Evolutionary conservation across 2,329 filamentous ascomycete species (phyloP), one percentile per base, ranked within the genome.

Genomic region (Fusarium tanahbumbuense): DNA sequence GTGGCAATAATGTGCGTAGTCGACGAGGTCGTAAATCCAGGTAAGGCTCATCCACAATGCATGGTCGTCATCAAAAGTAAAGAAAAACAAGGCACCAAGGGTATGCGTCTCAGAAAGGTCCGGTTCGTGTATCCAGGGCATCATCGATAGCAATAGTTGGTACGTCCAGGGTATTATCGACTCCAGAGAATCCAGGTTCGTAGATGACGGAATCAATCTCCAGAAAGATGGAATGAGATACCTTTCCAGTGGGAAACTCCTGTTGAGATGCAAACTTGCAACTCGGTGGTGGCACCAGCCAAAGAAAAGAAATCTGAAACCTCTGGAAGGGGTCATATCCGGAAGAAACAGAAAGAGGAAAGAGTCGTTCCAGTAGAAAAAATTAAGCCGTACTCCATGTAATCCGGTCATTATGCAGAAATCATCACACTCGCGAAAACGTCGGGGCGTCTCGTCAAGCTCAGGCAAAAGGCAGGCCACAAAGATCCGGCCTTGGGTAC

Each of bases 261-360:
- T 68, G 55, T 50, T 57, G 63, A 73, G 70, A 71, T 75, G 75
- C 76, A 76, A 74, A 75, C 72, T 76, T 78, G 74, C 75, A 74
- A 69, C 67, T 75, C 69, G 46, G 56, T 40, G 58, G 66, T 67
- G 63, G 70, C 58, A 73, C 60, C 66, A 70, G 72, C 71, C 73
- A 70, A 60, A 64, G 65, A 70, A 68, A 72, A 67, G 71, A 70
- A 72, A 66, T 47, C 60, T 50, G 62, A 56, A 67, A 54, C 69
- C 72, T 71, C 52, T 69, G 64, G 64, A 48, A 55, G 64, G 56
- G 58, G 64, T 62, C 53, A 71, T 55, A 72, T 77, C 75, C 75
- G 58, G 68, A 65, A 72, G 54, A 68, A 73, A 66, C 54, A 67
- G 56, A 71, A 74, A 68, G 71, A 63, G 59, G 73, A 68, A 70